Conservation (phyloP, 495 filamentous ascomycete species). For the Jackrogersella minutella region DNA sequence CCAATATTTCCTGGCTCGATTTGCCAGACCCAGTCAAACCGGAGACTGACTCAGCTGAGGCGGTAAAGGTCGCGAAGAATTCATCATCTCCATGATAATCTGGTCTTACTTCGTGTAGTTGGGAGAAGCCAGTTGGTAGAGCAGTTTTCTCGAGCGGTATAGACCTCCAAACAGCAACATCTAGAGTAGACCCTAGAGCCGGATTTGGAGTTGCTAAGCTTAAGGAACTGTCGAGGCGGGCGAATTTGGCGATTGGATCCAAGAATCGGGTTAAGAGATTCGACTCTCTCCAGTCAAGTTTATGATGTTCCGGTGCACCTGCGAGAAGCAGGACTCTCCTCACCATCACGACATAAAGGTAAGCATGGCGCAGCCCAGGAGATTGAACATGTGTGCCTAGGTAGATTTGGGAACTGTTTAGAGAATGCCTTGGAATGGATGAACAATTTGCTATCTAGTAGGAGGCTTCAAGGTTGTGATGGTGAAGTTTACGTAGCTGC, state of each 20-base stretch:
- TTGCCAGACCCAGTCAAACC: conserved; percentile 26
- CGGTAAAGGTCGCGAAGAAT: conserved; percentile 60
- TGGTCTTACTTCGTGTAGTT: conserved; percentile 54
- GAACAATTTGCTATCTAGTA: too few relatives aligned
- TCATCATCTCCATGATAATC: conserved; percentile 45
- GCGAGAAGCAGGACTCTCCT: conserved; percentile 63
- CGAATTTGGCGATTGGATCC: conserved; percentile 58
- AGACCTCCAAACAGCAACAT: conserved; percentile 56
- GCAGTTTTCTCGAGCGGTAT: conserved; percentile 50
- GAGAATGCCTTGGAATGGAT: too few relatives aligned
- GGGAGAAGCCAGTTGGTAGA: conserved; percentile 53
- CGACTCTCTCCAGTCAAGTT: conserved; percentile 64
- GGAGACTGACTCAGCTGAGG: conserved; percentile 45
- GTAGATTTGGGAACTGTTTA: too few relatives aligned
- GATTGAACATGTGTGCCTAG: background rate
- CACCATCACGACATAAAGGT: conserved; percentile 49
- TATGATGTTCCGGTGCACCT: conserved; percentile 65
- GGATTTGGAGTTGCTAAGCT: conserved; percentile 18
- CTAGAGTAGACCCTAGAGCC: conserved; percentile 32
- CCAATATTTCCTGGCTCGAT: conserved; percentile 41
- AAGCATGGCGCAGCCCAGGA: conserved; percentile 4
- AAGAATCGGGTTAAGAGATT: conserved; percentile 58
- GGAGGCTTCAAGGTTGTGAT: background rate
- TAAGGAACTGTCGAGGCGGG: conserved; percentile 23
- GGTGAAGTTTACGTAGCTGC: background rate